Evolutionary conservation across 2,329 filamentous ascomycete genomes (phyloP).

Genomic region (Cytospora piceicola): DNA sequence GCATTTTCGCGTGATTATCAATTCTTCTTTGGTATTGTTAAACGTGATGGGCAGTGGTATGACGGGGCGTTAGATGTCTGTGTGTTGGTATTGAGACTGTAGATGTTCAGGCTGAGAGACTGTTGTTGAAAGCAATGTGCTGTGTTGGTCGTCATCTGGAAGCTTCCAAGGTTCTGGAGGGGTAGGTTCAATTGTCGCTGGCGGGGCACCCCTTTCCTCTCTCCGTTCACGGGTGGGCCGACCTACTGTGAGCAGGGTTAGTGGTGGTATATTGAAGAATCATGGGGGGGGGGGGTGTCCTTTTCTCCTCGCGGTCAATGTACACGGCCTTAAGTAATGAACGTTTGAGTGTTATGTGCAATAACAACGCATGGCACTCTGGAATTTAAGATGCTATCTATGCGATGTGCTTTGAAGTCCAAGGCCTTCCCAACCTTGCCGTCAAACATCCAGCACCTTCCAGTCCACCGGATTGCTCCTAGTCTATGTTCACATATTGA

Average conservation of each 20-base stretch:
- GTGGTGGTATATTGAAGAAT: background rate
- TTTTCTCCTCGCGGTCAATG: background rate
- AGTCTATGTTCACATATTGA: slow-evolving; percentile 1
- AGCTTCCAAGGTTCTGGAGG: slow-evolving; percentile 1
- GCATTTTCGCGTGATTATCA: slow-evolving; percentile 43
- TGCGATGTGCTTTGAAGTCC: background rate
- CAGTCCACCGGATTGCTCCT: background rate
- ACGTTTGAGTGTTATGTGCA: background rate
- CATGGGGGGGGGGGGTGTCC: background rate
- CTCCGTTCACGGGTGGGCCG: background rate
- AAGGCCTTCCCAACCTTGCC: background rate
- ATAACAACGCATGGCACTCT: background rate
- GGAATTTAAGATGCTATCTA: background rate
- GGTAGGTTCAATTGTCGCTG: background rate
- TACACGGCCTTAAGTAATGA: background rate
- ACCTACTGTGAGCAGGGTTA: background rate
- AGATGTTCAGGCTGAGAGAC: background rate
- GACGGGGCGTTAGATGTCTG: background rate
- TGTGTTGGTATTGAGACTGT: too few species aligned
- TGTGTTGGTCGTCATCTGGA: background rate
- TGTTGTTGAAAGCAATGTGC: background rate
- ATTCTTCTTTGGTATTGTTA: background rate
- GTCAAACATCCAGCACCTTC: background rate
- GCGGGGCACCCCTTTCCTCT: background rate
- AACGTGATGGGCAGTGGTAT: background rate